Base-by-base conservation (phyloP, 441 rosid species). In the Pelargonium cotyledonis region DNA sequence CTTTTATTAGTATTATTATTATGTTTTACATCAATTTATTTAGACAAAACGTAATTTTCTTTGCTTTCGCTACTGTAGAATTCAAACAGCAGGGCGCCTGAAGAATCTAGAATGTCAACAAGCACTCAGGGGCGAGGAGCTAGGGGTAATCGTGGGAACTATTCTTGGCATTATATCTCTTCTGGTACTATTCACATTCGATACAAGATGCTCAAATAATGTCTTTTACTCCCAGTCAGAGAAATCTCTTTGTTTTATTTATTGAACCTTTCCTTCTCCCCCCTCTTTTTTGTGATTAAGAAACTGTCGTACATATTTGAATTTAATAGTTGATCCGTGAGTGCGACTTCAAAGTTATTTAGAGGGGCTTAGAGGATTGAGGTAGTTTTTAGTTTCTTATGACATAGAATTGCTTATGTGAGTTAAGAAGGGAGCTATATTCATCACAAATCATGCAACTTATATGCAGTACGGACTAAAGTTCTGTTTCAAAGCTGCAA, bases 131-230 rank as follows among this genome's bases (percentile, higher is more conserved):
- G 74, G 63, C 83, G 80, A 68, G 86, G 80, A 51, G 38, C 71
- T 60, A 80, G 88, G 82, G 77, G 81, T 67, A 76, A 79, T 71
- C 83, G 82, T 73, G 85, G 91, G 79, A 86, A 81, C 76, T 73
- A 73, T 83, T 73, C 79, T 53, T 71, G 79, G 1, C 81, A 70
- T 76, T 73, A 79, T 73, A 57, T 44, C 67, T 64, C 78, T 83
- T 71, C 83, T 55, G 90, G 92, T 83, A 41, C 46, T 14, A 31
- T 31, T 35, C 15, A 57, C 35, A 18, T 44, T 55, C 47, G 41
- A 10, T 11, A 53, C 7, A n/a, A 47, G 5, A 53, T n/a, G 18
- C 60, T 53, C 8, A 18, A 15, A 15, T n/a, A 53, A 53, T 31
- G 38, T 31, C 38, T 31, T 31, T 31, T 31, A 31, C 4, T 31